Percentiles rank a stretch among this genome's conserved stretches.
Evolutionary conservation across 257 asterid species (phyloP).

Genomic region (Leptodermis oblonga): DNA sequence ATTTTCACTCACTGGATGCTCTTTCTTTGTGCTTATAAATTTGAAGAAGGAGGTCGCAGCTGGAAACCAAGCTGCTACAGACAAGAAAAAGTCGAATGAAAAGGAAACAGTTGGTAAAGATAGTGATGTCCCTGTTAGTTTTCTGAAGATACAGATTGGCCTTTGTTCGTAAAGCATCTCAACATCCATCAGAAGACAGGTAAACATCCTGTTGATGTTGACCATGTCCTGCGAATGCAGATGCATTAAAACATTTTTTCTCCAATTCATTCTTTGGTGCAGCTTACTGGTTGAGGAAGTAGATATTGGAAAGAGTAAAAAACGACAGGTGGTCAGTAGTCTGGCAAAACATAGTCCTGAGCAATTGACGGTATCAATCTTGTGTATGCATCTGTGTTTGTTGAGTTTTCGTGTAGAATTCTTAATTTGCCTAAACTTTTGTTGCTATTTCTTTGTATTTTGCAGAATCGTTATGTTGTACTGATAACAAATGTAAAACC

Average conservation of each 20-base stretch:
- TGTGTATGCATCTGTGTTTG: background rate
- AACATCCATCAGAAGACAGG: too few species aligned
- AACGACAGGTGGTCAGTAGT: slow-evolving; percentile 96
- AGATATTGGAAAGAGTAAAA: slow-evolving; percentile 86
- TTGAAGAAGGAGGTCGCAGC: slow-evolving; percentile 42
- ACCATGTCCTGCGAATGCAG: background rate
- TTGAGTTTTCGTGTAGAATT: slow-evolving; percentile 16
- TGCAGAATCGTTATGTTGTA: slow-evolving; percentile 80
- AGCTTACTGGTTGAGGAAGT: slow-evolving; percentile 98
- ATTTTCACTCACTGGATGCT: slow-evolving; percentile 4
- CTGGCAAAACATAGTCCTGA: slow-evolving; percentile 89
- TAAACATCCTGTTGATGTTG: background rate
- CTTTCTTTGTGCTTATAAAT: slow-evolving; percentile 6
- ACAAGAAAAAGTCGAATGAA: slow-evolving; percentile 55
- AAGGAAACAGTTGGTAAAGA: slow-evolving; percentile 58
- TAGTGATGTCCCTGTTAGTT: slow-evolving; percentile 62
- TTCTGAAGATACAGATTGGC: slow-evolving; percentile 90
- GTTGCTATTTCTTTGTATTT: slow-evolving; percentile 21
- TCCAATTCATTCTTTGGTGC: slow-evolving; percentile 23
- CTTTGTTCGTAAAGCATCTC: slow-evolving; percentile 74
- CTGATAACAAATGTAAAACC: slow-evolving; percentile 93
- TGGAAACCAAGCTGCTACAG: slow-evolving; percentile 42
- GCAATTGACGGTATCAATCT: slow-evolving; percentile 58
- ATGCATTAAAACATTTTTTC: slow-evolving; percentile 11
- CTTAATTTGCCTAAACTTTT: slow-evolving; percentile 9